Base-by-base conservation (phyloP, 2,329 filamentous ascomycete genomes). In the Chalaropsis thielavioides region DNA sequence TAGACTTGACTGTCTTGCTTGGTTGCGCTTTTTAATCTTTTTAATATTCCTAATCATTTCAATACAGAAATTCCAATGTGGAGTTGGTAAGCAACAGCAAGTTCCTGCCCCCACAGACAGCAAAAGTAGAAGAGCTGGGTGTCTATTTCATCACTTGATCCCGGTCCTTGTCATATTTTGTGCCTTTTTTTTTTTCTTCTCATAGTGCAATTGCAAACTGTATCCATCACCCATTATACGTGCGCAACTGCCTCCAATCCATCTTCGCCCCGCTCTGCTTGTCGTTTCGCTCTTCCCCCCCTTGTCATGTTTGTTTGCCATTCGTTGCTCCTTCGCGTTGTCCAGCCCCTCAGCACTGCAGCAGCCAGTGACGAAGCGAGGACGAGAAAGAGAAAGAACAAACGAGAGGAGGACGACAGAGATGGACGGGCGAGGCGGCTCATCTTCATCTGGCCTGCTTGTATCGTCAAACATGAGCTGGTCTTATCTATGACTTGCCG, bases 301-400 rank as follows among this genome's bases (percentile, higher is more conserved):
- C 19, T 24, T 51, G 10, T 24, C 46, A 5, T 51, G 46, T 27
- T 51, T 51, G 46, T 51, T 38, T 58, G 24, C 51, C 51, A 24
- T 58, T 27, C 51, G 35, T 58, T 58, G 27, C 22, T 58, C 51
- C 27, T 58, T 38, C 51, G 31, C 35, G 27, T 27, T 35, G 27
- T 58, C 51, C 51, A 58, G 51, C 51, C 51, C 51, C 51, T 58
- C 51, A 46, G 8, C 6, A 38, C 43, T 46, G 43, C 43, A 58
- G 51, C 31, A 35, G n/a, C 31, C 24, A 35, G 51, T 58, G 24
- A 35, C 24, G 24, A 58, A 38, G 51, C 51, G 46, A 38, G 27
- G 27, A 46, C 4, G 15, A 35, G 51, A 58, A 58, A 35, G 51
- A 58, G 51, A 58, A 58, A 58, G 51, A 58, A 58, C 51, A 58